Evolutionary conservation across 768 basidiomycete genomes (phyloP).

Genomic region (Gloeophyllum trabeum): DNA sequence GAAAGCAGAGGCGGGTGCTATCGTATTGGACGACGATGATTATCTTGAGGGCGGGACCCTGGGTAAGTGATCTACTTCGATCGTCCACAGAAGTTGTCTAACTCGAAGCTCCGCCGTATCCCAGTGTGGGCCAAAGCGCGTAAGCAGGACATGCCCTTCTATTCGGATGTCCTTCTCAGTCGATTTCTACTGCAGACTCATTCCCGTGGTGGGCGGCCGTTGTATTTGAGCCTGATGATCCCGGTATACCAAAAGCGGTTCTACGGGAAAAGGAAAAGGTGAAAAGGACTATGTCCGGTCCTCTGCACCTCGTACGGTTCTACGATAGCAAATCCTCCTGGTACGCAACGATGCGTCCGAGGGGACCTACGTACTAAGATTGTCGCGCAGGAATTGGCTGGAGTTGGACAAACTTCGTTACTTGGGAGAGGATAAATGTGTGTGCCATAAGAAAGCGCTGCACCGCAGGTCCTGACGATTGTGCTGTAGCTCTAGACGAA

Average conservation of each 20-base stretch:
- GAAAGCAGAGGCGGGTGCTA: slow-evolving; percentile 16
- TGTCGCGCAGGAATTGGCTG: slow-evolving; percentile 48
- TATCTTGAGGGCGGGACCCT: slow-evolving; percentile 46
- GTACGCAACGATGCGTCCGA: slow-evolving; percentile 21
- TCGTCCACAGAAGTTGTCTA: slow-evolving; percentile 5
- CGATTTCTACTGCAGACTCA: slow-evolving; percentile 31
- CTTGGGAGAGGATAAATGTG: slow-evolving; percentile 64
- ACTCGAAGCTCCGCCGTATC: neutral
- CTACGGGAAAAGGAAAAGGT: slow-evolving; percentile 21
- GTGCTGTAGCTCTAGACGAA: neutral
- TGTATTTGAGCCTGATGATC: slow-evolving; percentile 52
- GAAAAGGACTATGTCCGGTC: slow-evolving; percentile 26
- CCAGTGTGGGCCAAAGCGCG: slow-evolving; percentile 81
- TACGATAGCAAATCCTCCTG: slow-evolving; percentile 61
- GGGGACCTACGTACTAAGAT: slow-evolving; percentile 1
- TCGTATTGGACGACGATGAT: slow-evolving; percentile 23
- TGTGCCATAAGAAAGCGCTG: neutral
- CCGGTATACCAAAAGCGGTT: slow-evolving; percentile 33
- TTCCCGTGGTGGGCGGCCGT: slow-evolving; percentile 89
- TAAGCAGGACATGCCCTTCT: slow-evolving; percentile 18
- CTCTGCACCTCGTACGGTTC: slow-evolving; percentile 64
- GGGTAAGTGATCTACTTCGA: slow-evolving; percentile 30
- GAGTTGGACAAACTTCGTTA: slow-evolving; percentile 40
- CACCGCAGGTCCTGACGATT: neutral
- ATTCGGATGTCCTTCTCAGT: slow-evolving; percentile 1